Evolutionary conservation across 768 basidiomycete species (phyloP).

Genomic region (Leccinum barrowsii): DNA sequence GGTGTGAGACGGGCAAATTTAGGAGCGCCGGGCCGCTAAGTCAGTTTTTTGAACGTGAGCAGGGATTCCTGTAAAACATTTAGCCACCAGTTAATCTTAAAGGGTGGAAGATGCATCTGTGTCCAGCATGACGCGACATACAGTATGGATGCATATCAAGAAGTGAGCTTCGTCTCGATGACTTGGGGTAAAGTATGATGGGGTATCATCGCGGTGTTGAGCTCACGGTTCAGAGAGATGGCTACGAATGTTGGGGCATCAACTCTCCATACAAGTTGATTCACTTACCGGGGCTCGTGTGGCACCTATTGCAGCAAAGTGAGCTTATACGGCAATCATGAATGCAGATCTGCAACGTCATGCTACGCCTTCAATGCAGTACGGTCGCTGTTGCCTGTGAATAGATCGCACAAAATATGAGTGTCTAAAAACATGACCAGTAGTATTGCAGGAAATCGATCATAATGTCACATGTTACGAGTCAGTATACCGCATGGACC

Average conservation of each 20-base stretch:
- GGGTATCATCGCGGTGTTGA: background rate
- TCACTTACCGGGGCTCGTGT: background rate
- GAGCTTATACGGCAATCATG: background rate
- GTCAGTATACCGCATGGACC: background rate
- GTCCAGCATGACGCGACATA: background rate
- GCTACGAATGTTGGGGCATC: background rate
- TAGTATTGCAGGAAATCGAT: background rate
- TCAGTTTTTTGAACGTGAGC: background rate
- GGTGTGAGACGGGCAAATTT: background rate
- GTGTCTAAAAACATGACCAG: background rate
- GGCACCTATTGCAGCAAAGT: background rate
- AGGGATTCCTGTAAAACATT: background rate
- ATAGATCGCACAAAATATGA: background rate
- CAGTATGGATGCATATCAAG: background rate
- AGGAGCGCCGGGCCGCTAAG: background rate
- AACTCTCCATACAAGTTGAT: background rate
- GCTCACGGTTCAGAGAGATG: background rate
- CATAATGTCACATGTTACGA: background rate
- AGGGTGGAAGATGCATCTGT: background rate
- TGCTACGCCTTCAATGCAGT: background rate
- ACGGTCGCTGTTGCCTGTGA: background rate
- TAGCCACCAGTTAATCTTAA: background rate
- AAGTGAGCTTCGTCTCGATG: background rate
- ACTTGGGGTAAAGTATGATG: background rate
- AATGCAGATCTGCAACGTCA: background rate